phyloP scores from a whole-genome alignment of 2,329 filamentous ascomycete species.

The Pseudogymnoascus pannorum region DNA sequence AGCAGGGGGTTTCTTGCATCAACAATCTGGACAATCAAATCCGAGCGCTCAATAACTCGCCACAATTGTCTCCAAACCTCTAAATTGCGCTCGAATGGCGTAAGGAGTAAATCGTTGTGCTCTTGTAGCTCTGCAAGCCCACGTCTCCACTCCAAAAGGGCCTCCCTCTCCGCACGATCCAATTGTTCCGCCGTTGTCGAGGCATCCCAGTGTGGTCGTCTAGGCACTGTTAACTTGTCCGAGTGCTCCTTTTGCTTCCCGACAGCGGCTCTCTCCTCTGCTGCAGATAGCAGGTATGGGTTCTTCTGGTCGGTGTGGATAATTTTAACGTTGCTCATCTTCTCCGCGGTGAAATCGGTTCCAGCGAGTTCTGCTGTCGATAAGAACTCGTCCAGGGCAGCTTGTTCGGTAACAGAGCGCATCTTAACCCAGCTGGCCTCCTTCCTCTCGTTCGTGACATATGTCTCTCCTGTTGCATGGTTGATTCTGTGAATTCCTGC shows the following conservation, averaged over 20 bases:
- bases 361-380: conserved; percentile 94
- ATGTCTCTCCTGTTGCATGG: conserved; percentile 76
- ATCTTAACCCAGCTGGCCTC: conserved; percentile 98
- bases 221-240: conserved; percentile 74
- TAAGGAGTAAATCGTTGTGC: conserved; percentile 91
- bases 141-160: conserved; percentile 79
- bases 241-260: conserved; percentile 80
- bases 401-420: conserved; percentile 97
- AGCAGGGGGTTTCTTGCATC: conserved; percentile 91
- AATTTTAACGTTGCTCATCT: conserved; percentile 98
- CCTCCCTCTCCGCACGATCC: conserved; percentile 70
- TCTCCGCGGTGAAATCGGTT: conserved; percentile 97
- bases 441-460: conserved; percentile 83
- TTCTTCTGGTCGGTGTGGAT: conserved; percentile 96
- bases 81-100: conserved; percentile 91
- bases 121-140: conserved; percentile 90
- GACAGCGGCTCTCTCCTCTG: conserved; percentile 71
- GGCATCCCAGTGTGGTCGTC: conserved; percentile 82
- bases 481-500: conserved; percentile 55
- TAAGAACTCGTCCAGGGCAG: conserved; percentile 91
- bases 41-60: conserved; percentile 95
- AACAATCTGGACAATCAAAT: conserved; percentile 95
- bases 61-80: conserved; percentile 98
- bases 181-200: conserved; percentile 77
- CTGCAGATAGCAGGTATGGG: conserved; percentile 78